phyloP scores from a whole-genome alignment of 225 moss, liverwort and hornwort species.

The Marchantia polymorpha region DNA sequence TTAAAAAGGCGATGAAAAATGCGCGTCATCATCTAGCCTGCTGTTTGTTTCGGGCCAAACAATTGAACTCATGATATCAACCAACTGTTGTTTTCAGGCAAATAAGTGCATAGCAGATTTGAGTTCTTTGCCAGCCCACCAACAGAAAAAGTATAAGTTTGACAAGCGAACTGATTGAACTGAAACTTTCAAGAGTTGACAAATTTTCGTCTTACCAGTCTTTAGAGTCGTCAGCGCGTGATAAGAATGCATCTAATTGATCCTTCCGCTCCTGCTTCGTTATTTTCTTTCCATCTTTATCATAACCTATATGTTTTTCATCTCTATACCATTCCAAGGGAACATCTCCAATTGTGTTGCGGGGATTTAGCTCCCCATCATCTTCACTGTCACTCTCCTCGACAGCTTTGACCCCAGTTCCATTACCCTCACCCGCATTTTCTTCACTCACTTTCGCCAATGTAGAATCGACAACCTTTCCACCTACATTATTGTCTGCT shows the following conservation, averaged over 20 bases:
- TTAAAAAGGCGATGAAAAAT: too few relatives aligned
- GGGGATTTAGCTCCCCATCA: conserved; percentile 37
- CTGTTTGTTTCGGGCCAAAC: too few relatives aligned
- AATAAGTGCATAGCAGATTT: not conserved
- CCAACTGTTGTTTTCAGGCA: not conserved
- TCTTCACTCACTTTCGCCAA: conserved; percentile 1
- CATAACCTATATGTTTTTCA: conserved; percentile 97
- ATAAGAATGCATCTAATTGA: conserved; percentile 80
- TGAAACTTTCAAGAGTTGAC: too few relatives aligned
- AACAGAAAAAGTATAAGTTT: too few relatives aligned
- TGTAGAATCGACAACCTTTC: not conserved
- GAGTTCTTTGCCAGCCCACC: too few relatives aligned
- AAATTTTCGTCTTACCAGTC: conserved; percentile 55
- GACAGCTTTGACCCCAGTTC: conserved; percentile 22
- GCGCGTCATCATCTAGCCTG: too few relatives aligned
- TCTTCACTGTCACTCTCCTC: conserved; percentile 65
- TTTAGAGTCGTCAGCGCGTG: conserved; percentile 72
- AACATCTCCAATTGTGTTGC: conserved; percentile 90
- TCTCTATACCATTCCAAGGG: conserved; percentile 93
- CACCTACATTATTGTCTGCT: conserved; percentile 8
- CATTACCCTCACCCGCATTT: conserved; percentile 23
- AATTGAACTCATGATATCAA: too few relatives aligned
- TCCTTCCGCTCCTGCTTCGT: conserved; percentile 73
- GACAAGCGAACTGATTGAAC: too few relatives aligned
- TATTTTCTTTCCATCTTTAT: conserved; percentile 67